Conservation (phyloP, 306 rosid species). For the Quercus suber region DNA sequence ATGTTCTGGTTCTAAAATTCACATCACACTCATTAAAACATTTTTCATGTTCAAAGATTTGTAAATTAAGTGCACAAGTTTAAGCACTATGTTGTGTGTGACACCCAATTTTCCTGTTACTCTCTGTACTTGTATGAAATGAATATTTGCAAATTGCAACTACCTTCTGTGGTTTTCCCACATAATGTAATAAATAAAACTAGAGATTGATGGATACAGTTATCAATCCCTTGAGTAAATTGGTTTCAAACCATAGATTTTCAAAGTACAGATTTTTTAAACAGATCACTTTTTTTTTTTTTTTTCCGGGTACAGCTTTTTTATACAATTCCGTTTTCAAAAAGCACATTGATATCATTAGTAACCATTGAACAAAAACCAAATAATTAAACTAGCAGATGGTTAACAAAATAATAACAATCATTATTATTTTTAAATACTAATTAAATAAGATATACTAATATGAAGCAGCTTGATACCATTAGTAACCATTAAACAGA, state of each 20-base stretch:
- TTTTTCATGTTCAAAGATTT: neutral
- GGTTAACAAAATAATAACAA: neutral
- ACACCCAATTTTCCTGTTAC: neutral
- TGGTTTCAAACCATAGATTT: no score
- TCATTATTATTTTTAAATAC: no score
- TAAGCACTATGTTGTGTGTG: neutral
- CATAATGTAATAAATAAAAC: neutral
- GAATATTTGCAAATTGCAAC: neutral
- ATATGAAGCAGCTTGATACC: neutral
- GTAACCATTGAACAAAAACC: neutral
- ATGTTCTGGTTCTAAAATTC: constrained; percentile 58
- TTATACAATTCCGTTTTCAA: no score
- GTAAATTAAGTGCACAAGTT: neutral
- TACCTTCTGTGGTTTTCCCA: neutral
- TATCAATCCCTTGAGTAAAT: neutral
- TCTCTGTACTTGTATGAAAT: neutral
- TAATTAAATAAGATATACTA: neutral
- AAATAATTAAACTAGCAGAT: neutral
- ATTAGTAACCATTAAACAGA: no score
- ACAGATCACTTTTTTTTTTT: no score
- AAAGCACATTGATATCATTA: neutral
- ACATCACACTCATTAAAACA: constrained; percentile 18
- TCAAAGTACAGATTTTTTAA: no score
- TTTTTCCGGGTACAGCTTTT: no score
- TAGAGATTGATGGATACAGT: neutral